Evolutionary conservation across 768 basidiomycete genomes (phyloP), one percentile per base, ranked within the genome.

Genomic region (Boletales sp.): DNA sequence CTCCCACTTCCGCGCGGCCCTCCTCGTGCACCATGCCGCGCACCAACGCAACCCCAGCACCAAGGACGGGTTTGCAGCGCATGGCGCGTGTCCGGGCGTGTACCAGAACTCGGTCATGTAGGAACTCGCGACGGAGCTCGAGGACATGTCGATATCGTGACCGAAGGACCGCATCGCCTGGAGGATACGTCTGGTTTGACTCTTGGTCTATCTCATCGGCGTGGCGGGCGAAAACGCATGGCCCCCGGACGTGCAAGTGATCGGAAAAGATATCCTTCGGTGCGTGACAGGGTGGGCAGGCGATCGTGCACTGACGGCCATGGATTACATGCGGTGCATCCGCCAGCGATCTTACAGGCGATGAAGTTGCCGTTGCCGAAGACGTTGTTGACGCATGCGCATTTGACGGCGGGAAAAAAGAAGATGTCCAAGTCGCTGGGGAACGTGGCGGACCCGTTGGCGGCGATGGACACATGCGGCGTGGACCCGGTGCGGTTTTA

Each of bases 131-230:
- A 61, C 64, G 25, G 65, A 65, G 12, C 67, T 92, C 18, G 78
- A 81, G 37, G 93, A 95, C 64, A 71, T 96, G 25, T 93, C 91
- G 13, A 78, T 95, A 46, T 94, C 92, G 0, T 78, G 92, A 9
- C 91, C 90, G 0, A 69, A 78, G 2, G 79, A 83, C 13, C 75
- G 93, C 21, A 74, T 94, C 5, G 66, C 74, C 3, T 95, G 93
- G 93, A 92, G 93, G 1, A 82, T 95, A 96, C 64, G 93, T 95
- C 44, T 96, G 92, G 94, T 86, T 95, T 54, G 94, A 95, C 71
- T 95, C 51, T 75, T 88, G 21, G 82, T 87, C 42, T 96, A 96
- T 66, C 71, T 94, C 44, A 89, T 90, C 13, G 90, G 84, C 5
- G 71, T 83, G 8, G 89, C 88, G 4, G 1, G 57, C 58, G 11